phyloP scores from a whole-genome alignment of 2,329 filamentous ascomycete genomes.

The Neurospora crassa region DNA sequence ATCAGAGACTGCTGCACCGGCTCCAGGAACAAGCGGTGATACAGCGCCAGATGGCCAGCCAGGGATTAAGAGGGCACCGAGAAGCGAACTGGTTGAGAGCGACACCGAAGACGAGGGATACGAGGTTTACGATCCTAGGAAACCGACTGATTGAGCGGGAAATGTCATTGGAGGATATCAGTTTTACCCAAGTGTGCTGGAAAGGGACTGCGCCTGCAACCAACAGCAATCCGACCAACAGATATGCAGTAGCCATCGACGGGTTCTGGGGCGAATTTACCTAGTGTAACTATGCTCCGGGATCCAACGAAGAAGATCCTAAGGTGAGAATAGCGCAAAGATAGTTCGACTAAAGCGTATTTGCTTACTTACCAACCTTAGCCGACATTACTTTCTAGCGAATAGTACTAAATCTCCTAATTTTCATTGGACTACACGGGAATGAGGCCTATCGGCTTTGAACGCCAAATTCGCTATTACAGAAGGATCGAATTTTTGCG shows the following conservation, averaged over 20 bases:
- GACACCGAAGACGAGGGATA: constrained; percentile 65
- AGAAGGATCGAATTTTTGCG: background rate
- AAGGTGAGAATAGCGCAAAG: too few species aligned
- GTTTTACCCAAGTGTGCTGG: background rate
- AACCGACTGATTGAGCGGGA: constrained; percentile 46
- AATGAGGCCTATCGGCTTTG: background rate
- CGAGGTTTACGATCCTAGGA: constrained; percentile 53
- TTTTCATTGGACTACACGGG: too few species aligned
- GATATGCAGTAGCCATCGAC: background rate
- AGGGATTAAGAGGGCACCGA: constrained; percentile 20
- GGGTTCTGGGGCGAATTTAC: too few species aligned
- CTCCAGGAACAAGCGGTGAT: constrained; percentile 22
- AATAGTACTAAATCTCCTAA: too few species aligned
- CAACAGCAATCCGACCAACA: background rate
- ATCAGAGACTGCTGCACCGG: constrained; percentile 31
- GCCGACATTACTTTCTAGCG: too few species aligned
- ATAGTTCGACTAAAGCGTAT: too few species aligned
- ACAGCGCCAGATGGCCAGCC: constrained; percentile 13
- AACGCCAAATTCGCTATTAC: background rate
- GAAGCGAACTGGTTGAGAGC: constrained; percentile 37
- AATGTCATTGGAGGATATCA: background rate
- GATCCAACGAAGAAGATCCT: too few species aligned
- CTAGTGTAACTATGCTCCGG: too few species aligned
- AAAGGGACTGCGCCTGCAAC: background rate
- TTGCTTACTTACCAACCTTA: too few species aligned